phyloP scores from a whole-genome alignment of 225 moss, liverwort and hornwort genomes.

The Rhytidiadelphus loreus region DNA sequence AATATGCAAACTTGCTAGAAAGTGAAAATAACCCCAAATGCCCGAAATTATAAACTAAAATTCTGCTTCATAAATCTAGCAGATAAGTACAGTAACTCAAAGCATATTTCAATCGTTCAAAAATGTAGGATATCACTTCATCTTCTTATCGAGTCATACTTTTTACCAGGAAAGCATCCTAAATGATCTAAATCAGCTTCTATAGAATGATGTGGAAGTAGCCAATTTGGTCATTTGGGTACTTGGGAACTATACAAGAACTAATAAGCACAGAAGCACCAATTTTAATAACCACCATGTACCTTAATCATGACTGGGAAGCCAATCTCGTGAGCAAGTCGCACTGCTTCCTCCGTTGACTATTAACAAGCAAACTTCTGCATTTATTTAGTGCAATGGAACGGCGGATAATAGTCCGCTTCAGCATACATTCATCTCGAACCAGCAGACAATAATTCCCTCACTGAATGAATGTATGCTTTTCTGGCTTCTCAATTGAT shows the following conservation, averaged over 20 bases:
- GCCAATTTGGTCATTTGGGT: background rate
- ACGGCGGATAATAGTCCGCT: background rate
- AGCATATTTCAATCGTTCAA: background rate
- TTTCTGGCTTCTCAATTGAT: too few species aligned
- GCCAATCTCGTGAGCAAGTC: conserved; percentile 72
- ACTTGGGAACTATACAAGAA: background rate
- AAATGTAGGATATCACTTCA: background rate
- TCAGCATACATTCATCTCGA: too few species aligned
- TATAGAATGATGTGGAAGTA: background rate
- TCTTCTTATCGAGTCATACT: background rate
- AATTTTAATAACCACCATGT: background rate
- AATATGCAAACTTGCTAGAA: background rate
- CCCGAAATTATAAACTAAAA: background rate
- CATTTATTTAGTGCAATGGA: background rate
- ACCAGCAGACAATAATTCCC: too few species aligned
- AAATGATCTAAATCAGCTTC: background rate
- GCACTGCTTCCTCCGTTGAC: conserved; percentile 86
- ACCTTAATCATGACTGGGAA: conserved; percentile 99
- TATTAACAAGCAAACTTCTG: background rate
- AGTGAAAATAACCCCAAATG: background rate
- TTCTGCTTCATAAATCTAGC: too few species aligned
- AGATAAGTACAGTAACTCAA: background rate
- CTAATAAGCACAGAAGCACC: background rate
- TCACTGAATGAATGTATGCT: too few species aligned
- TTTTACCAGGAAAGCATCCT: background rate